phyloP scores from a whole-genome alignment of 805 yeast species.

The Teunomyces panamensis region DNA sequence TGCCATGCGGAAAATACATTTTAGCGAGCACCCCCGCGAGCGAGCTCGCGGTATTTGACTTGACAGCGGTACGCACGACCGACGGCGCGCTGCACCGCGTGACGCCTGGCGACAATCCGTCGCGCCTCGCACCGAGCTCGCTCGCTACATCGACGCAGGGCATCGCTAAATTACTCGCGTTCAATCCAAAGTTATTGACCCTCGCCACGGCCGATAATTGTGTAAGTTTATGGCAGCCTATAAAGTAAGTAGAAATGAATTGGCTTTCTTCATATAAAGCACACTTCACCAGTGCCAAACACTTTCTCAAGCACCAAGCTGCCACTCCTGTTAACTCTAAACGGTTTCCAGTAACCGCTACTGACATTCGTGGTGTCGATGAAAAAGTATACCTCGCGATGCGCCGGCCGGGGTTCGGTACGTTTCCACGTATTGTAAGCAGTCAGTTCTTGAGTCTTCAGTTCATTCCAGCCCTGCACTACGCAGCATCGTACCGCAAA shows the following conservation, averaged over 20 bases:
- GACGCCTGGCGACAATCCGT: slow-evolving; percentile 16
- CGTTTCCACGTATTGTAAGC: slow-evolving; percentile 15
- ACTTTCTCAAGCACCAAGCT: slow-evolving; percentile 5
- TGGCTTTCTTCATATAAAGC: slow-evolving; percentile 1
- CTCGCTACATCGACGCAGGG: slow-evolving; percentile 22
- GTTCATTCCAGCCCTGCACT: slow-evolving; percentile 30
- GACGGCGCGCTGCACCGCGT: slow-evolving; percentile 18
- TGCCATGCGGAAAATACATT: slow-evolving; percentile 41
- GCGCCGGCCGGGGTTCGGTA: slow-evolving; percentile 1
- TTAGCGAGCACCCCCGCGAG: slow-evolving; percentile 28
- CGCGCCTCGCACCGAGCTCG: slow-evolving; percentile 20
- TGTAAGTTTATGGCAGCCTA: slow-evolving; percentile 39
- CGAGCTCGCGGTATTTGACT: slow-evolving; percentile 29
- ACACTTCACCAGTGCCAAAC: slow-evolving; percentile 2
- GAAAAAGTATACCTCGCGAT: slow-evolving; percentile 13
- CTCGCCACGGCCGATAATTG: slow-evolving; percentile 61
- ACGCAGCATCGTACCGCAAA: slow-evolving; percentile 27
- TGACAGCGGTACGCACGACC: slow-evolving; percentile 20
- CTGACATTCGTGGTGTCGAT: slow-evolving; percentile 38
- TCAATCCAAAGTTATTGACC: slow-evolving; percentile 59
- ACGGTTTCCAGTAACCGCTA: slow-evolving; percentile 23
- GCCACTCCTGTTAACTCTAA: slow-evolving; percentile 7
- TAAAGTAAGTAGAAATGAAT: background rate
- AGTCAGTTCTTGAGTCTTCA: slow-evolving; percentile 22
- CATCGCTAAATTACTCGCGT: slow-evolving; percentile 49